Base-by-base conservation (phyloP, 2,329 filamentous ascomycete species). In the Nemania sp. region DNA sequence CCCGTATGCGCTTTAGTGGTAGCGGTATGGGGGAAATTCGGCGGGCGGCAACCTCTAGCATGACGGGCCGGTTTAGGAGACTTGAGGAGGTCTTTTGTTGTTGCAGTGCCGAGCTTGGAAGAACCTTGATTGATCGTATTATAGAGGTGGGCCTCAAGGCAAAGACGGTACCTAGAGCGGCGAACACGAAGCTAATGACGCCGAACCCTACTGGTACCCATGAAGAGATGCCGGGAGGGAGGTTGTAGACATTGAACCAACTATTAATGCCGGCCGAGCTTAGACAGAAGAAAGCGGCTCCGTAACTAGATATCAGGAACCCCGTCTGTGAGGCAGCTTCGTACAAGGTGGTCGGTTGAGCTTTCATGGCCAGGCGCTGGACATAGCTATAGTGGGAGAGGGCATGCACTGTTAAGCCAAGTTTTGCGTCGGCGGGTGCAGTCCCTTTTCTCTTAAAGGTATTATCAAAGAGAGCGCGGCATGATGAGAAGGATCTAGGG, bases 291-390 rank as follows among this genome's bases (percentile, higher is more conserved):
- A 83, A 68, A 1, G 86, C 86, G 27, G 87, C 85, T 15, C 81
- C 77, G 78, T 90, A 89, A 75, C 87, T 88, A 53, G 87, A 86
- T 72, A 87, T 76, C 69, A 90, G 84, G 77, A 89, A 91, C 79
- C 85, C 84, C 64, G 86, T 86, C 74, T 92, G 89, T 0, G 89
- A 88, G 15, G 88, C 88, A 1, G 87, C 86, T 73, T 90, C 83
- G 81, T 92, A 93, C 51, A 93, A 82, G 2, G 87, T 79, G 7
- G 90, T 88, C 5, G 86, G 83, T 1, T 83, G 80, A n/a, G 83
- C 75, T 70, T 87, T 86, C 66, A 82, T 81, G 15, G 87, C 86
- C 43, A 93, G 83, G 67, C 83, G 85, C 68, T 85, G 84, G 73
- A 84, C 83, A 79, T 85, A 89, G 80, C 82, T 11, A 8, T 22